Percentiles rank a stretch among this genome's conserved stretches.
These are phyloP conservation scores for Arabidopsis thaliana DNA, from an alignment of 345 rosid genomes.

Conservation along the genomic window DNA sequence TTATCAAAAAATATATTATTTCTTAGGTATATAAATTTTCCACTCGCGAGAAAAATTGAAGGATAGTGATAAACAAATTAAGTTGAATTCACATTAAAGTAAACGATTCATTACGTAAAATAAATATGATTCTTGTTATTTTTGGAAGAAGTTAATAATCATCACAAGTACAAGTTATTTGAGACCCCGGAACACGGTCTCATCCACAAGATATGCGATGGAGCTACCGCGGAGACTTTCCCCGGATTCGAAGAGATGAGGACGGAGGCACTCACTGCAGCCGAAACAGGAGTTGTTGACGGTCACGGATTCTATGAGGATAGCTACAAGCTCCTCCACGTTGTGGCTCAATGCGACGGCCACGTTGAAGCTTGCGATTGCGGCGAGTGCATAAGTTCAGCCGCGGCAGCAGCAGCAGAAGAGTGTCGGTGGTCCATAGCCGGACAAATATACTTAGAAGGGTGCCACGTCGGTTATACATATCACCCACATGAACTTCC, in stretches of 20 bases:
- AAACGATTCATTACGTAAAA: too few species aligned
- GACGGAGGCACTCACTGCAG: constrained; percentile 53
- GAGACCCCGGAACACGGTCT: constrained; percentile 42
- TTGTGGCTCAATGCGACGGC: constrained; percentile 70
- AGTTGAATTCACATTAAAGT: too few species aligned
- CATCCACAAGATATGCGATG: constrained; percentile 59
- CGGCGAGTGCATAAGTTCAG: constrained; percentile 62
- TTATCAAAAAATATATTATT: too few species aligned
- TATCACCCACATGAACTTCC: constrained; percentile 46
- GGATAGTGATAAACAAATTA: too few species aligned
- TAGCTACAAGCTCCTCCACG: constrained; percentile 50
- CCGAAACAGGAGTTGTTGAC: constrained; percentile 51
- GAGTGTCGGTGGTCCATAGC: constrained; percentile 57
- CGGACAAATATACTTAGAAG: constrained; percentile 62
- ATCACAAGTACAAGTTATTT: constrained; percentile 33
- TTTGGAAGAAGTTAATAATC: constrained; percentile 25
- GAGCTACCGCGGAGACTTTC: constrained; percentile 41
- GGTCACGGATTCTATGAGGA: constrained; percentile 52
- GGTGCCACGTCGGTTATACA: constrained; percentile 60
- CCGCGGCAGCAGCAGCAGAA: constrained; percentile 53
- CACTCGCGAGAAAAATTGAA: too few species aligned
- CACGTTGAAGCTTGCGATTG: constrained; percentile 62
- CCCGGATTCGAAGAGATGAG: constrained; percentile 55
- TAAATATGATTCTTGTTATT: not conserved
- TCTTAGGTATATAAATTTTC: too few species aligned